Percentiles rank a stretch among this genome's conserved stretches.
Conservation (phyloP, 331 rosid species). For the Prunus yedoensis region DNA sequence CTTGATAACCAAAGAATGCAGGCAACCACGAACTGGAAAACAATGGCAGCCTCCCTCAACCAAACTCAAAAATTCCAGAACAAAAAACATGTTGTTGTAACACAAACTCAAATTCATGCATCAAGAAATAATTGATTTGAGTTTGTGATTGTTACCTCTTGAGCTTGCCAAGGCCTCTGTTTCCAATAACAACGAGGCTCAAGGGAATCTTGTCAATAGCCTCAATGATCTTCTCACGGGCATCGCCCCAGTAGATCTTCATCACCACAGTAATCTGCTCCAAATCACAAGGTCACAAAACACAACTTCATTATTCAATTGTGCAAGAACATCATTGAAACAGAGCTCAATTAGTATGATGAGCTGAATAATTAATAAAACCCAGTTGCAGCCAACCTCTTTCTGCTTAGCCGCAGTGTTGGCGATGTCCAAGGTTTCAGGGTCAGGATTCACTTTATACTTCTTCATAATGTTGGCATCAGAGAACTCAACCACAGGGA, state of each 20-base stretch:
- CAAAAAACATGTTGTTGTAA: not conserved
- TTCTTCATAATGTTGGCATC: slow-evolving; percentile 55
- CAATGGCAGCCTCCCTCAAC: not conserved
- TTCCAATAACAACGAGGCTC: slow-evolving; percentile 57
- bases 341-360: not conserved
- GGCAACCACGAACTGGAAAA: not conserved
- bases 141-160: slow-evolving; percentile 41
- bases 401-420: slow-evolving; percentile 46
- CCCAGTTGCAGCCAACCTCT: slow-evolving; percentile 30
- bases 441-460: slow-evolving; percentile 53
- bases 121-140: not conserved
- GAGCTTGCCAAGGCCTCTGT: slow-evolving; percentile 81
- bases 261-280: slow-evolving; percentile 55
- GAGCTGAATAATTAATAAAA: not conserved
- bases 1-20: not conserved
- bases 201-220: slow-evolving; percentile 64
- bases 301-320: not conserved
- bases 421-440: slow-evolving; percentile 52
- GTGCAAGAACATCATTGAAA: not conserved
- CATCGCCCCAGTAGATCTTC: slow-evolving; percentile 90
- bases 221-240: slow-evolving; percentile 84
- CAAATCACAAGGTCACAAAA: slow-evolving; percentile 5
- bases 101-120: not conserved
- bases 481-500: slow-evolving; percentile 58
- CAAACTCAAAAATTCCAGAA: not conserved